A percentile compares a stretch with the other conserved stretches of the same genome.
Evolutionary conservation across 2,329 filamentous ascomycete genomes (phyloP).

Genomic region (Penicillium sp.): DNA sequence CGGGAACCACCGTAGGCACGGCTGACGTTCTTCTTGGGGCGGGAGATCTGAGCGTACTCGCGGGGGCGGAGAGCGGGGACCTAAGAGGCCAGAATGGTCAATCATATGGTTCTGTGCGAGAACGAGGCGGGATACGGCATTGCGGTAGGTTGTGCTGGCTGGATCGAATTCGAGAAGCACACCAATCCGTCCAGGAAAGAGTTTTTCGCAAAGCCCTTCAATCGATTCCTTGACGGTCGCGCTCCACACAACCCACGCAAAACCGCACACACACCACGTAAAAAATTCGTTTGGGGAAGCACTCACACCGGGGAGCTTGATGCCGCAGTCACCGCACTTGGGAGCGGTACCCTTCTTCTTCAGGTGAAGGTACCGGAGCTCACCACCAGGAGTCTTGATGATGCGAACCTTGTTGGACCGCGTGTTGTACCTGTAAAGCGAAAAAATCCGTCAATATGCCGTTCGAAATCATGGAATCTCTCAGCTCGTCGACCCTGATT

Average conservation of each 20-base stretch:
- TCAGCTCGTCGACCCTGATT: slow-evolving; percentile 12
- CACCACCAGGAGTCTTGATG: slow-evolving; percentile 94
- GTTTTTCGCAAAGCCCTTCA: slow-evolving; percentile 15
- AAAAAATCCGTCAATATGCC: slow-evolving; percentile 37
- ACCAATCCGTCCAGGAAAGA: slow-evolving; percentile 8
- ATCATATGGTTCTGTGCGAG: slow-evolving; percentile 10
- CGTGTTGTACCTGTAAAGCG: slow-evolving; percentile 83
- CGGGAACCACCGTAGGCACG: slow-evolving; percentile 97
- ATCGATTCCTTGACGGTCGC: slow-evolving; percentile 18
- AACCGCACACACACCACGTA: slow-evolving; percentile 17
- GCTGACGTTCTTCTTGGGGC: slow-evolving; percentile 99
- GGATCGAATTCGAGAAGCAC: slow-evolving; percentile 16
- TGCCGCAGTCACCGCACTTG: slow-evolving; percentile 99
- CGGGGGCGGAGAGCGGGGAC: slow-evolving; percentile 95
- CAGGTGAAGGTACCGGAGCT: slow-evolving; percentile 95
- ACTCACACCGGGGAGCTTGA: slow-evolving; percentile 98
- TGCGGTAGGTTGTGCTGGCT: slow-evolving; percentile 9
- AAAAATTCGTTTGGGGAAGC: slow-evolving; percentile 28
- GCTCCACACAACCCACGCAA: slow-evolving; percentile 20
- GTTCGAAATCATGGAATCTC: slow-evolving; percentile 12
- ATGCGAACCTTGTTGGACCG: slow-evolving; percentile 94
- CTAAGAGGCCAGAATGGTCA: slow-evolving; percentile 50
- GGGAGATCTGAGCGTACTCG: slow-evolving; percentile 95
- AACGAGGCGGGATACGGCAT: neutral
- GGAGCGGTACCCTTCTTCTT: slow-evolving; percentile 99